Percentiles rank a stretch among this genome's conserved stretches.
Evolutionary conservation across 768 basidiomycete genomes (phyloP).

Genomic region (Xerocomellus chrysenteron): DNA sequence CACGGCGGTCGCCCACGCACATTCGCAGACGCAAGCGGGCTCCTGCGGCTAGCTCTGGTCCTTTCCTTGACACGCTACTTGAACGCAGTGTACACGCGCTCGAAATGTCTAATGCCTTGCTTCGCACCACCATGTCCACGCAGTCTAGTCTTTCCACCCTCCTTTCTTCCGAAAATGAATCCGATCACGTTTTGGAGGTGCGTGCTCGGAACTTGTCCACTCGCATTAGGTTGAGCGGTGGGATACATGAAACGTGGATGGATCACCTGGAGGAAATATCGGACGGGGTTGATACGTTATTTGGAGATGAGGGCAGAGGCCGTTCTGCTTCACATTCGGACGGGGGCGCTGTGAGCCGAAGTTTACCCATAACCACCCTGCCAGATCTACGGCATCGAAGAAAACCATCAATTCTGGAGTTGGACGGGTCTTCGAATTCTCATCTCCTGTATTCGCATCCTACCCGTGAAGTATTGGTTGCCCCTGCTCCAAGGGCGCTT

Average conservation of each 20-base stretch:
- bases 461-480: conserved; percentile 53
- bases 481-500: conserved; percentile 71
- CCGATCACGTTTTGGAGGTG: conserved; percentile 46
- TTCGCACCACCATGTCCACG: conserved; percentile 74
- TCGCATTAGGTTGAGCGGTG: conserved; percentile 46
- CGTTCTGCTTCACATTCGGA: conserved; percentile 3
- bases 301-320: conserved; percentile 32
- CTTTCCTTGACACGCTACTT: conserved; percentile 72
- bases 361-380: conserved; percentile 42
- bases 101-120: conserved; percentile 78
- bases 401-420: conserved; percentile 47
- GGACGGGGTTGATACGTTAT: conserved; percentile 58
- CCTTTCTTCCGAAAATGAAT: conserved; percentile 45
- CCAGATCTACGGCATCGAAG: conserved; percentile 36
- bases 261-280: conserved; percentile 68
- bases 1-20: conserved; percentile 29
- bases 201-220: conserved; percentile 54
- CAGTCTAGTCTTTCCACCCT: conserved; percentile 55
- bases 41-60: conserved; percentile 39
- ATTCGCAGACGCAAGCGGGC: conserved; percentile 29
- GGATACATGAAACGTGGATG: conserved; percentile 56
- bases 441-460: conserved; percentile 53
- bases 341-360: conserved; percentile 39
- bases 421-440: conserved; percentile 26
- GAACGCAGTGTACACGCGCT: conserved; percentile 82